A percentile compares a stretch with the other conserved stretches of the same genome.
These are phyloP conservation scores for Yamadazyma pseudoaaseri DNA, from an alignment of 1,139 yeast genomes.

Conservation along the genomic window DNA sequence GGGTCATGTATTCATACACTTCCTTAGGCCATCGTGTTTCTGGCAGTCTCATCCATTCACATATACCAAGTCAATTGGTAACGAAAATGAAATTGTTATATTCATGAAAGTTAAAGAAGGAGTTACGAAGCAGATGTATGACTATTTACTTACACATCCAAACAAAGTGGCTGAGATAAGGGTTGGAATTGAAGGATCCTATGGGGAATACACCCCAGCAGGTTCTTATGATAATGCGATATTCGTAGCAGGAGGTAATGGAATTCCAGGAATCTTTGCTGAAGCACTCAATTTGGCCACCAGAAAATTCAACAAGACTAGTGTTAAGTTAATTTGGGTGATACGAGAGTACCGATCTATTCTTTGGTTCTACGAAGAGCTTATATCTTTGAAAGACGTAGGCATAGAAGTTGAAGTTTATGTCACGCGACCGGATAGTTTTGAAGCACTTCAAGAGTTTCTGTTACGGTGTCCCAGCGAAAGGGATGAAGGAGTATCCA, in stretches of 20 bases:
- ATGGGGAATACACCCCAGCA: conserved; percentile 40
- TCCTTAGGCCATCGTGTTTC: conserved; percentile 50
- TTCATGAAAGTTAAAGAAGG: conserved; percentile 43
- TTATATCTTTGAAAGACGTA: conserved; percentile 30
- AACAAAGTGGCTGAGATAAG: conserved; percentile 24
- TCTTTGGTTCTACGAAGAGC: conserved; percentile 52
- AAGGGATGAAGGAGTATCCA: conserved; percentile 1
- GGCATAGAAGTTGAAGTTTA: conserved; percentile 37
- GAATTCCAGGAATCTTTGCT: conserved; percentile 47
- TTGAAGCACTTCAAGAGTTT: conserved; percentile 20
- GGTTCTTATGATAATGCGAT: conserved; percentile 33
- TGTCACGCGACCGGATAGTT: conserved; percentile 39
- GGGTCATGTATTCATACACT: conserved; percentile 62
- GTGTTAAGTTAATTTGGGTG: conserved; percentile 51
- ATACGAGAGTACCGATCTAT: conserved; percentile 44
- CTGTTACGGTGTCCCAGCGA: conserved; percentile 12
- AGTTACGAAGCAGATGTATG: conserved; percentile 30
- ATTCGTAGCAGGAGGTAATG: conserved; percentile 47
- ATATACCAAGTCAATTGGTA: conserved; percentile 23
- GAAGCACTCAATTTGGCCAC: conserved; percentile 30
- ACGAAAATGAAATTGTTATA: conserved; percentile 31
- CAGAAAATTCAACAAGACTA: conserved; percentile 15
- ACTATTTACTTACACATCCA: conserved; percentile 24
- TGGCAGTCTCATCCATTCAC: conserved; percentile 80
- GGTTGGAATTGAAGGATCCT: conserved; percentile 48